phyloP scores from a whole-genome alignment of 371 early-diverging fungal species.

The Mortierella sp. region DNA sequence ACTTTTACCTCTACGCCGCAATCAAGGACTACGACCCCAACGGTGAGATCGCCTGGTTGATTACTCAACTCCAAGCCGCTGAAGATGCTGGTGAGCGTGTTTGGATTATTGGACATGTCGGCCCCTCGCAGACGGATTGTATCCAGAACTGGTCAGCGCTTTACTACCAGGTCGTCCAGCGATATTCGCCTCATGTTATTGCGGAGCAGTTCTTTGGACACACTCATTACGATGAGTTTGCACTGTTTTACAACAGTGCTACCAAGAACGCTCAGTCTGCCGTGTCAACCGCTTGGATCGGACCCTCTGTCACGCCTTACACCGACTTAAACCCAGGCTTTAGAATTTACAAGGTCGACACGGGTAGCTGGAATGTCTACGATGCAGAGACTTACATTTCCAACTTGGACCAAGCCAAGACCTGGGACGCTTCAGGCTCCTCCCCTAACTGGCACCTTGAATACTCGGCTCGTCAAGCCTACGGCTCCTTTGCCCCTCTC shows the following conservation, averaged over 20 bases:
- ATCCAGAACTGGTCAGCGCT: slow-evolving; percentile 71
- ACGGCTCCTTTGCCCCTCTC: slow-evolving; percentile 42
- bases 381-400: slow-evolving; percentile 71
- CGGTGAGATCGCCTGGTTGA: slow-evolving; percentile 66
- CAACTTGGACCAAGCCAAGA: slow-evolving; percentile 61
- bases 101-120: slow-evolving; percentile 74
- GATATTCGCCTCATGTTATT: slow-evolving; percentile 73
- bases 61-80: slow-evolving; percentile 67
- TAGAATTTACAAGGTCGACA: slow-evolving; percentile 67
- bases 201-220: slow-evolving; percentile 76
- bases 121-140: slow-evolving; percentile 67
- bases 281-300: slow-evolving; percentile 66
- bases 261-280: slow-evolving; percentile 60
- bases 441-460: slow-evolving; percentile 70
- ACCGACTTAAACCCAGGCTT: slow-evolving; percentile 70
- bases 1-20: slow-evolving; percentile 55
- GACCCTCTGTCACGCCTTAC: slow-evolving; percentile 70
- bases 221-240: slow-evolving; percentile 71
- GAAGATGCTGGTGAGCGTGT: slow-evolving; percentile 69
- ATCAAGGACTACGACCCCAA: slow-evolving; percentile 62
- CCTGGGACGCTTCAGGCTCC: slow-evolving; percentile 53
- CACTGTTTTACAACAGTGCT: slow-evolving; percentile 62
- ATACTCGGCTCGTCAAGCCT: slow-evolving; percentile 70
- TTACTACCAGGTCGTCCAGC: slow-evolving; percentile 71
- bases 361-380: slow-evolving; percentile 67